These are phyloP conservation scores for Alternaria brassicicola DNA, from an alignment of 2,329 filamentous ascomycete genomes.

Conservation along the genomic window DNA sequence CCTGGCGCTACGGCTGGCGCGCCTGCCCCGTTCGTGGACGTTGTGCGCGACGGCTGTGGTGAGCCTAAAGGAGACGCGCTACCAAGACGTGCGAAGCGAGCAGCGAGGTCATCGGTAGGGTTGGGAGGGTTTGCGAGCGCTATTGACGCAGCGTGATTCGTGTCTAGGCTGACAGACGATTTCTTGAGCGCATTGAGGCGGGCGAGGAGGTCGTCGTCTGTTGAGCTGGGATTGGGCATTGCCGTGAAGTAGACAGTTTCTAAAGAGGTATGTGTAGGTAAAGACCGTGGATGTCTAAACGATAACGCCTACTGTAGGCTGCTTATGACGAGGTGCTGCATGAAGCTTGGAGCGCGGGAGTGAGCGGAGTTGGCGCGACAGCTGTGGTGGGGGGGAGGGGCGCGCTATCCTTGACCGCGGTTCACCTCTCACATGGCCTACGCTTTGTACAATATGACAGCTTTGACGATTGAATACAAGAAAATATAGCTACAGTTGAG, in stretches of 20 bases:
- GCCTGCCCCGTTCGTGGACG: constrained; percentile 21
- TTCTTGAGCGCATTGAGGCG: constrained; percentile 57
- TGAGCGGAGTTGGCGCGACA: constrained; percentile 27
- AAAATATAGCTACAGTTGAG: not conserved
- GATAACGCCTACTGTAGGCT: not conserved
- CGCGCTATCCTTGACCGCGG: constrained; percentile 2
- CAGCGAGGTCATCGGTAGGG: constrained; percentile 43
- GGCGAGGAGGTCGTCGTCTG: constrained; percentile 54
- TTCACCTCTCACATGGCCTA: not conserved
- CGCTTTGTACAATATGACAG: not conserved
- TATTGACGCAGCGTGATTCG: constrained; percentile 27
- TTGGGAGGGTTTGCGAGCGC: constrained; percentile 13
- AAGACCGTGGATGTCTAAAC: not conserved
- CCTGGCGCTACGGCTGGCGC: constrained; percentile 38
- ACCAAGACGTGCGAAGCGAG: constrained; percentile 46
- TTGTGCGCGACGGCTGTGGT: constrained; percentile 32
- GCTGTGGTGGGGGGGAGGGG: constrained; percentile 20
- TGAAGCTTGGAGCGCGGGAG: constrained; percentile 17
- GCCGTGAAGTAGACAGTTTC: not conserved
- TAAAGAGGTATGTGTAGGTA: not conserved
- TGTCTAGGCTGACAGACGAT: constrained; percentile 48
- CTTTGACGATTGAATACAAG: not conserved
- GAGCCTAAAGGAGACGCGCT: constrained; percentile 37
- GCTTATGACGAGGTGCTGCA: constrained; percentile 9
- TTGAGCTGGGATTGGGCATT: constrained; percentile 25